Evolutionary conservation across 306 rosid species (phyloP), one percentile per base, ranked within the genome.

Genomic region (Dryas drummondii): DNA sequence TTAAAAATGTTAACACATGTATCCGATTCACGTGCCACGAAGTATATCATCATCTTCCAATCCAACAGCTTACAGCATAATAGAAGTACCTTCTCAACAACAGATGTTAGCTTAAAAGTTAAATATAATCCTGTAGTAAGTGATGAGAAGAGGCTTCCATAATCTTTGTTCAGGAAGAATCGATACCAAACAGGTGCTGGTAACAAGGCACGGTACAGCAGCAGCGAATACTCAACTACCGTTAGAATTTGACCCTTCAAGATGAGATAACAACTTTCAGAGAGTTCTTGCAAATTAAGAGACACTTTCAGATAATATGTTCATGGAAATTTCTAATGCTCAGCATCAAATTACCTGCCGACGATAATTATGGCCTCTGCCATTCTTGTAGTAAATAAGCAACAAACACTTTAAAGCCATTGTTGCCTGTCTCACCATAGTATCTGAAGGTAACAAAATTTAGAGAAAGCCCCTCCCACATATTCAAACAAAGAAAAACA

Each of bases 121-220:
- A 94, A 68, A 88, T 94, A 94, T 82, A 94, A 83, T 70, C 97
- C 97, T 4, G 98, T 94, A 57, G 84, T 86, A 80, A 91, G 84
- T 42, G 97, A 88, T 26, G 98, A 94, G 82, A 94, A 94, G 85
- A 94, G 87, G 84, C 96, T 86, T 73, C 96, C 97, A 76, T 87
- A 82, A 22, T 87, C 93, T 80, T 84, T 91, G 89, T 94, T 88
- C 78, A 91, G 82, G 85, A 90, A 91, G 86, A 91, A 91, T 6
- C 92, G 86, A 73, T 91, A 91, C 97, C 97, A 94, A 68, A 94
- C 93, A 27, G 98, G 97, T 60, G 93, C 77, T 58, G 98, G 96
- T 84, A 94, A 75, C 69, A 91, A 79, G 22, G 89, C 88, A 71
- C 96, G 97, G 81, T 91, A 94, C 74, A 94, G 72, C 51, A 94